Base-by-base conservation (phyloP, 208 protist species). In the Trypanosoma scelopori region DNA sequence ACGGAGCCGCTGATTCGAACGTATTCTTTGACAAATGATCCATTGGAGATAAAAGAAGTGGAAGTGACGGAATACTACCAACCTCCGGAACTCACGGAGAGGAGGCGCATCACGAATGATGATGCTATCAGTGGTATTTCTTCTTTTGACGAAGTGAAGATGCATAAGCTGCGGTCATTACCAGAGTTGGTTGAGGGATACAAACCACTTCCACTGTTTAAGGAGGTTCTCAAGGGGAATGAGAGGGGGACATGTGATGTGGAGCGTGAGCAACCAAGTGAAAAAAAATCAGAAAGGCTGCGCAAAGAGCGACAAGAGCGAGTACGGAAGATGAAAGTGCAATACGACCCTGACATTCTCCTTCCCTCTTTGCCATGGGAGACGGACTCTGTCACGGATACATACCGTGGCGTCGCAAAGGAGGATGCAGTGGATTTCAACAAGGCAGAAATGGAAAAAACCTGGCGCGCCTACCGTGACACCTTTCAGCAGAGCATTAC, bases 281-380 rank as follows among this genome's bases (percentile, higher is more conserved):
- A 81, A 48, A 47, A 85, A 64, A 91, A 83, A 71, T 93, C 86
- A 27, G 80, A 84, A 65, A 67, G 68, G 18, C 80, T 92, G 70
- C 81, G 84, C 15, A 78, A 77, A 51, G 84, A 92, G 72, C 74
- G 86, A 16, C 84, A 90, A 72, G 81, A 91, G 69, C 84, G 85
- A 25, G 61, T 92, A 49, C 74, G 76, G 37, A 87, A 91, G 66
- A 76, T 76, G 16, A 92, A 92, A 63, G 65, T 92, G 46, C 69
- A 86, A 49, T 91, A 89, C 65, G 86, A 95, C 61, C 69, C 74
- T 0, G 86, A 95, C 61, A 87, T 93, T 64, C 56, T 95, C 37
- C 82, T 95, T 28, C 86, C 89, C 16, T 79, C 81, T 22, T 69
- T 95, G 48, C 89, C 89, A 57, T 95, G 89, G 89, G 89, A 95